Conservation (phyloP, 345 rosid species). For the Passiflora organensis region DNA sequence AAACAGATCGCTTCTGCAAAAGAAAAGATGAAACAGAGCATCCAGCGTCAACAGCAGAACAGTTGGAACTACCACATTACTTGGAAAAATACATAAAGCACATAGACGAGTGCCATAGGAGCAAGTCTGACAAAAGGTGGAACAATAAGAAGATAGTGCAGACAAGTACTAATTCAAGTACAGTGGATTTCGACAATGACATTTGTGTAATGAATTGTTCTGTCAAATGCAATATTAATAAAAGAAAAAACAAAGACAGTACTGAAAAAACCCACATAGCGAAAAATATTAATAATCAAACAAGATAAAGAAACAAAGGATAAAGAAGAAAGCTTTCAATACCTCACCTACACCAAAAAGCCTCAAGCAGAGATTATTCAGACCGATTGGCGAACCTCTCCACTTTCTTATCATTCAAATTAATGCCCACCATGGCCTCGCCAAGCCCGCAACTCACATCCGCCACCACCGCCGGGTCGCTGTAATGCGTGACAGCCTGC, state of each 20-base stretch:
- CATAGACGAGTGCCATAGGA: neutral
- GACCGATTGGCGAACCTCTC: constrained; percentile 33
- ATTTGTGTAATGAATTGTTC: too few relatives aligned
- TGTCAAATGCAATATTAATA: too few relatives aligned
- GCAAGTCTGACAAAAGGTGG: neutral
- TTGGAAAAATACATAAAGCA: neutral
- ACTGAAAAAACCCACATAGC: too few relatives aligned
- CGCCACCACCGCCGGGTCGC: constrained; percentile 22
- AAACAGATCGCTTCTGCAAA: too few relatives aligned
- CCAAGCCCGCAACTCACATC: constrained; percentile 35
- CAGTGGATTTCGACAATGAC: too few relatives aligned
- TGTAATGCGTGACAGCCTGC: constrained; percentile 30
- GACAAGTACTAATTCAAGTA: neutral
- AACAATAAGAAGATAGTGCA: neutral
- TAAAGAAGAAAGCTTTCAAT: neutral
- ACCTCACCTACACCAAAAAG: constrained; percentile 1
- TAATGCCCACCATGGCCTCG: constrained; percentile 34
- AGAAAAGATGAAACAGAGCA: too few relatives aligned
- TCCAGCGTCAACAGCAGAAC: too few relatives aligned
- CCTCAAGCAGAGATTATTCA: constrained; percentile 10
- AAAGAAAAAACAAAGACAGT: too few relatives aligned
- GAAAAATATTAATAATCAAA: too few relatives aligned
- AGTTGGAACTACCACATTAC: too few relatives aligned
- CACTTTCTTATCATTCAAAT: constrained; percentile 27
- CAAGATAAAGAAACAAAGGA: neutral